Base-by-base conservation (phyloP, 1,284 basidiomycete genomes). In the Cryptococcus sp. region DNA sequence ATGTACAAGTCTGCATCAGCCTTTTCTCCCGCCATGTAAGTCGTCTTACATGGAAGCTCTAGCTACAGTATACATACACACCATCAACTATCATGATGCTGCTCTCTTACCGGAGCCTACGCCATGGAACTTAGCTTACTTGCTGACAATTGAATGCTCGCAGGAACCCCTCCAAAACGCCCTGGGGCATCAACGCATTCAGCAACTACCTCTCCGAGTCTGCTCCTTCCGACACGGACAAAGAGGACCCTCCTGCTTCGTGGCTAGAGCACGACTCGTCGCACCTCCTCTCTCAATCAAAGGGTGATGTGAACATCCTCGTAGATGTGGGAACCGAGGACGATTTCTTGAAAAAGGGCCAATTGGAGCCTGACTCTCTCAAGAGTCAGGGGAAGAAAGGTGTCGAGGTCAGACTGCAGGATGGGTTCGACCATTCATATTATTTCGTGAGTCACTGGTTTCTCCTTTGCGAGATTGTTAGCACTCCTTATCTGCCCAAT, bases 161-260 rank as follows among this genome's bases (percentile, higher is more conserved):
- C 59, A 79, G 77, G 55, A 96, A 99, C 80, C 94, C 96, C 0
- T 87, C 88, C 15, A 83, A 87, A 50, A 90, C 88, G 53, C 87
- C 89, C 0, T 97, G 95, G 94, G 95, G 96, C 35, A 82, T 88
- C 69, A 96, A 95, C 75, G 94, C 93, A 0, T 97, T 99, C 80
- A 73, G 70, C 4, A 91, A 91, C n/a, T 98, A 97, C 80, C 85
- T 99, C 51, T 25, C 55, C 31, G 25, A 61, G 11, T 40, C 35
- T 17, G 67, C 70, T 10, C 56, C 62, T 39, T 67, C 66, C 22
- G 20, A 46, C 20, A 42, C 41, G n/a, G n/a, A n/a, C 42, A 45
- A 45, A 45, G n/a, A 3, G n/a, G 79, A 83, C 57, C 88, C 87
- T 19, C 86, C 71, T 77, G 78, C 63, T 31, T 70, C 71, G 56